These are phyloP conservation scores for Cadophora luteo-olivacea DNA, from an alignment of 2,329 filamentous ascomycete genomes.

Conservation along the genomic window DNA sequence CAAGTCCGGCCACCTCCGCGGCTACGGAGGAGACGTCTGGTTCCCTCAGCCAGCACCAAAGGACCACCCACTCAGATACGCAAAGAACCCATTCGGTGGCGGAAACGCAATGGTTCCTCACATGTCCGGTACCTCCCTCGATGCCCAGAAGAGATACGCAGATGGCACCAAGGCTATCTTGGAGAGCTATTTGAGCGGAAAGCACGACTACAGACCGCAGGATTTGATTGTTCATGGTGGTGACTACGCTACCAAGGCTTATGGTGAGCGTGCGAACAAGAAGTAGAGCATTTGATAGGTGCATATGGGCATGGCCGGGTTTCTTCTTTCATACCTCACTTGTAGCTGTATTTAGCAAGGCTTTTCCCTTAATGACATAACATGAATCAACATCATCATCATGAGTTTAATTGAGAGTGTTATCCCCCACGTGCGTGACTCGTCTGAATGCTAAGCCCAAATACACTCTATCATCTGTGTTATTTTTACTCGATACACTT, in stretches of 20 bases:
- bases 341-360: conserved; percentile 13
- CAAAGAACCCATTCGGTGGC: conserved; percentile 93
- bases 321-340: conserved; percentile 6
- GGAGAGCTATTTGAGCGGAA: conserved; percentile 86
- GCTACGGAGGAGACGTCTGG: conserved; percentile 92
- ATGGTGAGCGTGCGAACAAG: conserved; percentile 41
- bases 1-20: conserved; percentile 87
- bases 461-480: neutral
- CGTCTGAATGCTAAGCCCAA: too few species aligned
- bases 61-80: conserved; percentile 91
- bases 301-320: neutral
- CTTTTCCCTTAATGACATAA: conserved; percentile 4
- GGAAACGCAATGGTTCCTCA: conserved; percentile 99
- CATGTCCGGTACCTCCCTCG: conserved; percentile 98
- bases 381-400: neutral
- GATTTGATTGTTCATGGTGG: conserved; percentile 91
- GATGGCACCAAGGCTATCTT: conserved; percentile 89
- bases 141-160: conserved; percentile 93
- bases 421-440: too few species aligned
- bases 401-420: neutral
- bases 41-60: conserved; percentile 90
- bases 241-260: conserved; percentile 88
- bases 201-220: conserved; percentile 85
- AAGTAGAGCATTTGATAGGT: neutral
- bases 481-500: neutral